These are phyloP conservation scores for Castanea mollissima DNA, from an alignment of 306 rosid species.

Conservation along the genomic window DNA sequence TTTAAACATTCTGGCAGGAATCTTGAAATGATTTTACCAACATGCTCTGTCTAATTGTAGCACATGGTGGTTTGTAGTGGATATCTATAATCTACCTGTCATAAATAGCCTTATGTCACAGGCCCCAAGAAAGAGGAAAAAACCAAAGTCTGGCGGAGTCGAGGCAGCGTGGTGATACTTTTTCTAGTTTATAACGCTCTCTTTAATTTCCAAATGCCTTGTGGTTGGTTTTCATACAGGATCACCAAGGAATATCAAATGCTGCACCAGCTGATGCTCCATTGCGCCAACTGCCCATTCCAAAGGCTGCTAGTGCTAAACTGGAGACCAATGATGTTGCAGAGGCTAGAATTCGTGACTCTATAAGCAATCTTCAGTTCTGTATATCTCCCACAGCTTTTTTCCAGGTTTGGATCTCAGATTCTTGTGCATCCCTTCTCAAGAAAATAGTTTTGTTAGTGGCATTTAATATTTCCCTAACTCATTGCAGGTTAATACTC, in stretches of 20 bases:
- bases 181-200: slow-evolving; percentile 14
- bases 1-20: background rate
- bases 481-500: slow-evolving; percentile 73
- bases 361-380: slow-evolving; percentile 70
- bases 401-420: slow-evolving; percentile 65
- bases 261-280: slow-evolving; percentile 87
- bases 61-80: background rate
- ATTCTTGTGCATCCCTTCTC: slow-evolving; percentile 12
- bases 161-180: background rate
- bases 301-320: slow-evolving; percentile 38
- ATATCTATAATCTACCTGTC: background rate
- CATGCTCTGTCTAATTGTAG: background rate
- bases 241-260: slow-evolving; percentile 94
- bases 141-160: background rate
- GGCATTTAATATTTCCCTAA: slow-evolving; percentile 16
- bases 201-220: slow-evolving; percentile 14
- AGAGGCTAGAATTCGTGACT: slow-evolving; percentile 80
- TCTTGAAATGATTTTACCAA: background rate
- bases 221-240: slow-evolving; percentile 43
- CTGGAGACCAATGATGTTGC: slow-evolving; percentile 25
- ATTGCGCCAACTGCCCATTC: slow-evolving; percentile 46
- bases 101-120: background rate
- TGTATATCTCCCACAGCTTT: slow-evolving; percentile 95
- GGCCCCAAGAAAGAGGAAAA: background rate
- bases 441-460: background rate